phyloP scores from a whole-genome alignment of 345 rosid genomes.

The Ceriops zippeliana region DNA sequence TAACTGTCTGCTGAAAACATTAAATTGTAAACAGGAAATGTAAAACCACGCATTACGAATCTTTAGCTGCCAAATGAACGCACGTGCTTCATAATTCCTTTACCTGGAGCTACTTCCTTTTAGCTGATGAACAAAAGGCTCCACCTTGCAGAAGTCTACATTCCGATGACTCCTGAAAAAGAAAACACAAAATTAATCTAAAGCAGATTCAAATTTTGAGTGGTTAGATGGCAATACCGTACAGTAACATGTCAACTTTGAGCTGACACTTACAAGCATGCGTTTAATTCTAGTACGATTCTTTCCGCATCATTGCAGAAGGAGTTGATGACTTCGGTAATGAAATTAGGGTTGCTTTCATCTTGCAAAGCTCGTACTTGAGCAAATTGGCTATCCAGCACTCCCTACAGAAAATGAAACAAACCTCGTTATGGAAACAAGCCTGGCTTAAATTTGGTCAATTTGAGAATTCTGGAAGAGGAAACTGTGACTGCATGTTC shows the following conservation, averaged over 20 bases:
- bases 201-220: too few species aligned
- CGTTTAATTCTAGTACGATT: conserved; percentile 31
- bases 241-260: conserved; percentile 1
- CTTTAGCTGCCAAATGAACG: too few species aligned
- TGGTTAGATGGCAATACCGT: neutral
- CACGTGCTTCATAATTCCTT: neutral
- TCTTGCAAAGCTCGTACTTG: conserved; percentile 34
- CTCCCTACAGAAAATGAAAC: conserved; percentile 14
- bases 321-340: conserved; percentile 31
- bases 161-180: conserved; percentile 14
- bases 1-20: too few species aligned
- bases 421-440: too few species aligned
- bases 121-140: conserved; percentile 33
- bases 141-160: conserved; percentile 17
- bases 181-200: neutral
- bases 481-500: too few species aligned
- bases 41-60: too few species aligned
- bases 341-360: conserved; percentile 27
- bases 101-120: conserved; percentile 27
- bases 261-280: conserved; percentile 13
- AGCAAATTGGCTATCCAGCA: conserved; percentile 29
- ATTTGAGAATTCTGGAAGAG: too few species aligned
- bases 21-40: too few species aligned
- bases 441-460: too few species aligned
- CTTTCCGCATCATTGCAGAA: conserved; percentile 38